Conservation (phyloP, 345 rosid species). For the Combretum micranthum region DNA sequence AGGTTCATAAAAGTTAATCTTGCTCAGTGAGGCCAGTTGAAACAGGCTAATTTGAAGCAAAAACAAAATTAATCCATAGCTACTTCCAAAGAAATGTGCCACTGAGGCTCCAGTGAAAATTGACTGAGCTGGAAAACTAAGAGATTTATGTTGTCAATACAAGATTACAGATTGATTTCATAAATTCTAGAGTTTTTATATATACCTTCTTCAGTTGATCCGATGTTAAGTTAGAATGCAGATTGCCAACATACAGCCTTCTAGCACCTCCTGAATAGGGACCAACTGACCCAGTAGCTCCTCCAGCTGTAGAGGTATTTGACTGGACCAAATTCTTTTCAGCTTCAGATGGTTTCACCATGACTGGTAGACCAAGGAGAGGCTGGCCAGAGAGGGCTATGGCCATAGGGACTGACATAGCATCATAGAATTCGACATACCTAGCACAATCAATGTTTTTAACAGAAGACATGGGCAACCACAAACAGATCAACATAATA, state of each 20-base stretch:
- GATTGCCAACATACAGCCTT: slow-evolving; percentile 89
- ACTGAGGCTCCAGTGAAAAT: no score
- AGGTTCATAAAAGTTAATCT: no score
- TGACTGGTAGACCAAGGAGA: slow-evolving; percentile 90
- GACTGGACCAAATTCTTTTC: slow-evolving; percentile 98
- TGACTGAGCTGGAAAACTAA: no score
- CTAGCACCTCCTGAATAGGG: slow-evolving; percentile 86
- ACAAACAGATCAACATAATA: no score
- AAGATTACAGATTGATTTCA: not conserved
- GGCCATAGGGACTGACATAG: slow-evolving; percentile 99
- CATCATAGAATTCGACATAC: slow-evolving; percentile 92
- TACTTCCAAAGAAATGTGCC: no score
- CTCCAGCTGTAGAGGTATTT: slow-evolving; percentile 57
- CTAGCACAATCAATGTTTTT: slow-evolving; percentile 28
- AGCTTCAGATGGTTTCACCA: slow-evolving; percentile 99
- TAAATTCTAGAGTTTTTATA: not conserved
- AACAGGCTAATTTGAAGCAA: no score
- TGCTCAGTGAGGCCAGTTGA: no score
- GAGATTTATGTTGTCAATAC: no score
- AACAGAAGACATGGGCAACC: not conserved
- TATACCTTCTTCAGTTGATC: slow-evolving; percentile 84
- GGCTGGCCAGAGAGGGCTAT: slow-evolving; percentile 97
- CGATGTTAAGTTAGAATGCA: slow-evolving; percentile 78
- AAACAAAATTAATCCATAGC: no score
- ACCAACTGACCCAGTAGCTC: slow-evolving; percentile 49